phyloP scores from a whole-genome alignment of 495 filamentous ascomycete genomes.

The Pseudevernia furfuracea region DNA sequence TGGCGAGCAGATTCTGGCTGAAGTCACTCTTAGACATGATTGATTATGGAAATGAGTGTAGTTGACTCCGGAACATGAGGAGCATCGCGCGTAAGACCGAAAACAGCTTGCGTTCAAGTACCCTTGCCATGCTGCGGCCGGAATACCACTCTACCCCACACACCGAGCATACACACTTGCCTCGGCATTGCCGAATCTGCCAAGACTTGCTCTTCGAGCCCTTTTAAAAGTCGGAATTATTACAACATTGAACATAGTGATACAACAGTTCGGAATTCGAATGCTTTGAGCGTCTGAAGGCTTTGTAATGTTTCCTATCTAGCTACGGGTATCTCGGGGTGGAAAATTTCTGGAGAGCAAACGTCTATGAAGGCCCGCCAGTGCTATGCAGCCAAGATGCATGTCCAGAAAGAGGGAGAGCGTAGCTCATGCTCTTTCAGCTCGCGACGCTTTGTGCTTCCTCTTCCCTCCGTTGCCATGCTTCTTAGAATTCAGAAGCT shows the following conservation, averaged over 20 bases:
- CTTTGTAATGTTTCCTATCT: neutral
- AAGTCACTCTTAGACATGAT: slow-evolving; percentile 27
- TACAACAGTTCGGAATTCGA: neutral
- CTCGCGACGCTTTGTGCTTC: slow-evolving; percentile 16
- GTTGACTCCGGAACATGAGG: neutral
- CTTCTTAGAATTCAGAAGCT: slow-evolving; percentile 67
- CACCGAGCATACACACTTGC: neutral
- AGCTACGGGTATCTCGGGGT: neutral
- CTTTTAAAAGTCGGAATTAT: no score
- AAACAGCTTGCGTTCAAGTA: neutral
- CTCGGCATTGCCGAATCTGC: neutral
- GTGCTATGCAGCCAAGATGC: neutral
- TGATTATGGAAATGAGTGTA: neutral
- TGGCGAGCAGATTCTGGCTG: slow-evolving; percentile 24
- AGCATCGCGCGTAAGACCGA: neutral
- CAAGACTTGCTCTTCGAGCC: no score
- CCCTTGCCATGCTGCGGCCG: neutral
- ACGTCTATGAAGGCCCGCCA: neutral
- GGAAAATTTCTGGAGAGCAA: neutral
- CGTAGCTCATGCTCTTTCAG: slow-evolving; percentile 12
- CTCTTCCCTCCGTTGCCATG: slow-evolving; percentile 80
- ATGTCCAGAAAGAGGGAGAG: neutral
- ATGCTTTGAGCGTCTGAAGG: neutral
- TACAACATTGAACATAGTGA: no score
- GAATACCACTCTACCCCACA: neutral